A percentile compares a stretch with the other conserved stretches of the same genome.
Evolutionary conservation across 148 eudicot genomes (phyloP).

Genomic region (Diospyros kaki): DNA sequence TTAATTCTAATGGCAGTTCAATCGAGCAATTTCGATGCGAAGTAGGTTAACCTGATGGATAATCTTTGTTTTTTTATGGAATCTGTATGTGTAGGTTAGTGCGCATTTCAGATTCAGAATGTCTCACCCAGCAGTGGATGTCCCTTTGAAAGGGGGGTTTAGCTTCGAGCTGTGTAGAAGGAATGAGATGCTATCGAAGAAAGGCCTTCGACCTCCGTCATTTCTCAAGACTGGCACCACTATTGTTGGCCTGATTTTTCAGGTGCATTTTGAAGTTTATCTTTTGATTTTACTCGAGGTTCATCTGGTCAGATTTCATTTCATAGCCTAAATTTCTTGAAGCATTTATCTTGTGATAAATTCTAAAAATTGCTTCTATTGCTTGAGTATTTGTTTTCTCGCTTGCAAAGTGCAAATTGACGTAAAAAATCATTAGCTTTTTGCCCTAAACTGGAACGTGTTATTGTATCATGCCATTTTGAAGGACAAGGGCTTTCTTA

Average conservation of each 20-base stretch:
- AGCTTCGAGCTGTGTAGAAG: constrained; percentile 65
- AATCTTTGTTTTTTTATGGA: neutral
- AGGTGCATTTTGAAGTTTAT: constrained; percentile 29
- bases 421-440: neutral
- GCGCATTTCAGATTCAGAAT: constrained; percentile 21
- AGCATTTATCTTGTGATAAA: neutral
- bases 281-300: neutral
- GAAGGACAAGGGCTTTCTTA: no score
- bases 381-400: no score
- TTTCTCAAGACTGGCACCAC: constrained; percentile 78
- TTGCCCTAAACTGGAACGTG: neutral
- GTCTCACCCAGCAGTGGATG: constrained; percentile 40
- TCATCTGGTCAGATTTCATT: neutral
- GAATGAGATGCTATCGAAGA: constrained; percentile 59
- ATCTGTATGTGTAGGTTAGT: neutral
- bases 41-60: neutral
- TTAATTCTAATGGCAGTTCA: neutral
- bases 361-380: neutral
- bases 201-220: constrained; percentile 43
- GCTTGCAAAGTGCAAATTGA: neutral
- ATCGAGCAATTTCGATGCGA: neutral
- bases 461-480: no score
- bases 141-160: constrained; percentile 66
- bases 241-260: constrained; percentile 67
- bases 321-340: neutral